Base-by-base conservation (phyloP, 176 grass and related monocot species). In the Hsuehochloa calcarea region DNA sequence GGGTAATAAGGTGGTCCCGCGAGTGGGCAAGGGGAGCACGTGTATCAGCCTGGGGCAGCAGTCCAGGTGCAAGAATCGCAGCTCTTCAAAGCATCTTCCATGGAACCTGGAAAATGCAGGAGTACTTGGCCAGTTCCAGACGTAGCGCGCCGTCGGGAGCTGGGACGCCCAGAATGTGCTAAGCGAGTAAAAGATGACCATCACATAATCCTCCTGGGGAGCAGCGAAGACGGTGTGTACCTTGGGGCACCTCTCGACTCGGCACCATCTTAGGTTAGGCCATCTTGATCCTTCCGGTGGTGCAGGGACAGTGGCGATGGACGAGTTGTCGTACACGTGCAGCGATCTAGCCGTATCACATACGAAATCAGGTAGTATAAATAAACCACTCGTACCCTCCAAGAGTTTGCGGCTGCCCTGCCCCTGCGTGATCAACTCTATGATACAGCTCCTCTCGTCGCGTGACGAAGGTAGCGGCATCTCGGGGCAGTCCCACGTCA, bases 61-160 rank as follows among this genome's bases (percentile, higher is more conserved):
- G 17, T 87, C 38, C 0, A 87, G 4, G 20, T 87, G 78, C 10
- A 87, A 23, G 0, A 45, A 68, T 13, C 0, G 0, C 3, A 87
- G 70, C 5, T 37, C 0, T 1, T 0, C 0, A 47, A 74, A 58
- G 3, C 31, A 74, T 0, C 16, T 0, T 2, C 0, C 1, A 0
- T 11, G 0, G 1, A 26, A 17, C 10, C 11, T 6, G 14, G 1
- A 35, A 5, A 11, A 1, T 12, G 7, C 4, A 10, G n/a, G 2
- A 8, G 34, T 40, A 41, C 39, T 10, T 10, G 20, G 59, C 73
- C 63, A 69, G 11, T 12, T 22, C 51, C 3, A 70, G 70, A 81
- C 3, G 44, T 63, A 41, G 2, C 6, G n/a, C 20, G 25, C n/a
- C 0, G 0, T 44, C 1, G 1, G 25, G 8, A 81, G 68, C 1